Evolutionary conservation across 2,329 filamentous ascomycete genomes (phyloP).

Genomic region (Sporothrix brunneoviolacea): DNA sequence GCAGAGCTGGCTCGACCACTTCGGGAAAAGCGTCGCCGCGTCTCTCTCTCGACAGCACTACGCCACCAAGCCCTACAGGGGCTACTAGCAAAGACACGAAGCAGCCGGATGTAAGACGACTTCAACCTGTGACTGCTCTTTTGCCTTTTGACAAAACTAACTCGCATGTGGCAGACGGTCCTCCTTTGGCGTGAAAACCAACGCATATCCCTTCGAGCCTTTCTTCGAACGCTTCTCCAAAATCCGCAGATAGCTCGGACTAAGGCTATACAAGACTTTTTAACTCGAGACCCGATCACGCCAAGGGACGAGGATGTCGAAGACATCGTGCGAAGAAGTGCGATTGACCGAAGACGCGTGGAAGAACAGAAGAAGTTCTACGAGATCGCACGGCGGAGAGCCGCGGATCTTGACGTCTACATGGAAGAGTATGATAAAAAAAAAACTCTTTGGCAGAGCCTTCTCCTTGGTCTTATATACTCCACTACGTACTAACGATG

Average conservation of each 20-base stretch:
- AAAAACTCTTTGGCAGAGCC: no score
- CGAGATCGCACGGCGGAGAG: constrained; percentile 84
- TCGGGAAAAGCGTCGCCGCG: constrained; percentile 36
- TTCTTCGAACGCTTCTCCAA: constrained; percentile 76
- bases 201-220: constrained; percentile 83
- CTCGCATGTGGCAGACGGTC: constrained; percentile 25
- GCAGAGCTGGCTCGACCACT: constrained; percentile 30
- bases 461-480: neutral
- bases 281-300: constrained; percentile 64
- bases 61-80: constrained; percentile 23
- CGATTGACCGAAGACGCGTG: constrained; percentile 78
- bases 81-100: constrained; percentile 21
- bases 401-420: constrained; percentile 89
- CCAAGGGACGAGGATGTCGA: constrained; percentile 75
- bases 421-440: constrained; percentile 78
- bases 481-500: constrained; percentile 12
- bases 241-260: constrained; percentile 80
- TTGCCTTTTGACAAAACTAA: neutral
- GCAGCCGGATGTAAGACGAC: constrained; percentile 22
- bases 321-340: constrained; percentile 73
- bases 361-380: constrained; percentile 94
- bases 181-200: constrained; percentile 80
- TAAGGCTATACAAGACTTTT: constrained; percentile 75
- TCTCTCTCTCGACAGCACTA: constrained; percentile 37
- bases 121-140: neutral